Evolutionary conservation across 2,329 filamentous ascomycete species (phyloP).

Genomic region (Amauroascus verrucosus): DNA sequence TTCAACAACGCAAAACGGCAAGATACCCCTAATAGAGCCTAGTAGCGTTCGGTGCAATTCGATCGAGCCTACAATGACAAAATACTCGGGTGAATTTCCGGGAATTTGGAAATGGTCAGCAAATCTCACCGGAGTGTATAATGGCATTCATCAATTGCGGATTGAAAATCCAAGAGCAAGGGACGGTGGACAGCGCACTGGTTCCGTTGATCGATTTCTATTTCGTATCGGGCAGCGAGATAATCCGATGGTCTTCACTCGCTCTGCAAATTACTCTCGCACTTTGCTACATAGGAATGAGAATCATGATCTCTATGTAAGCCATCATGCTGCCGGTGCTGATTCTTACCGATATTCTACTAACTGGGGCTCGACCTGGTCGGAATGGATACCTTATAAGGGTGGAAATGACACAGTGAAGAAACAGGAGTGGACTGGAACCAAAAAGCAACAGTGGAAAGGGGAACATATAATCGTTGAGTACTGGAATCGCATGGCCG

Average conservation of each 20-base stretch:
- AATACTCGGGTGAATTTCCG: conserved; percentile 44
- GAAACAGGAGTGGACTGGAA: conserved; percentile 48
- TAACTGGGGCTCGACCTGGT: conserved; percentile 52
- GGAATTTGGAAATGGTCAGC: conserved; percentile 46
- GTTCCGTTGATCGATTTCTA: conserved; percentile 51
- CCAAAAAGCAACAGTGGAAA: conserved; percentile 47
- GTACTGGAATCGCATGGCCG: conserved; percentile 51
- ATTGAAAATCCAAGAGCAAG: conserved; percentile 44
- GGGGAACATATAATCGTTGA: conserved; percentile 54
- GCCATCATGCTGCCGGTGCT: conserved; percentile 52
- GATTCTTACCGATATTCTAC: conserved; percentile 53
- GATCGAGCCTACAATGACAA: conserved; percentile 26
- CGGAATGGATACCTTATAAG: conserved; percentile 48
- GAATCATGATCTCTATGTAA: conserved; percentile 40
- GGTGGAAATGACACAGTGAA: conserved; percentile 42
- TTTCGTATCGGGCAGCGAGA: conserved; percentile 45
- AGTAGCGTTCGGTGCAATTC: conserved; percentile 39
- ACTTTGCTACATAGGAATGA: conserved; percentile 36
- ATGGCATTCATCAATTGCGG: conserved; percentile 51
- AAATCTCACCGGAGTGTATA: conserved; percentile 46
- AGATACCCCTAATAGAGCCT: conserved; percentile 36
- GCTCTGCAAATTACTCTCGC: conserved; percentile 44
- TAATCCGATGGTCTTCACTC: conserved; percentile 49
- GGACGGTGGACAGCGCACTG: conserved; percentile 29
- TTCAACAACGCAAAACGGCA: conserved; percentile 44